Percentiles rank a stretch among this genome's conserved stretches.
Evolutionary conservation across 2,329 filamentous ascomycete genomes (phyloP).

Genomic region (Blastomyces percursus): DNA sequence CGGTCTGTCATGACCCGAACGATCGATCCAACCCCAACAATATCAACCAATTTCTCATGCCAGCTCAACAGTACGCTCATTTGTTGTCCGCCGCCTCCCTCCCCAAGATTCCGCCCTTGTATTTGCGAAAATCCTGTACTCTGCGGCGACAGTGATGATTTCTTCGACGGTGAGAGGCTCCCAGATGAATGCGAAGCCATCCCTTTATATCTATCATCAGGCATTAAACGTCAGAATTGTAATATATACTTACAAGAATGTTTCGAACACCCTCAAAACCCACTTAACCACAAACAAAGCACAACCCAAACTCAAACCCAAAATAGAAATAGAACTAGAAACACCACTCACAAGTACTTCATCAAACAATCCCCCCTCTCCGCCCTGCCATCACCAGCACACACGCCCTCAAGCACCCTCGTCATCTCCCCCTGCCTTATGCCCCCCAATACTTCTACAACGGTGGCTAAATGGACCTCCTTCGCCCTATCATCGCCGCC

Average conservation of each 20-base stretch:
- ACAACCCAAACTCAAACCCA: neutral
- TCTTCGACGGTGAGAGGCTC: constrained; percentile 39
- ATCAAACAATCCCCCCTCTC: constrained; percentile 87
- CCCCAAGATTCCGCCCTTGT: constrained; percentile 44
- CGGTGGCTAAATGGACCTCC: constrained; percentile 76
- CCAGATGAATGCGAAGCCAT: constrained; percentile 48
- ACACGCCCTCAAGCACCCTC: constrained; percentile 71
- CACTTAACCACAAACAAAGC: neutral
- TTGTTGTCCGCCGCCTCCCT: constrained; percentile 63
- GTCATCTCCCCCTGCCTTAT: constrained; percentile 96
- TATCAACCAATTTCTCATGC: constrained; percentile 97
- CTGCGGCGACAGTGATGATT: constrained; percentile 53
- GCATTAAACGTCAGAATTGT: neutral
- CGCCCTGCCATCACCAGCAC: constrained; percentile 63
- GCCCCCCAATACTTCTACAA: constrained; percentile 87
- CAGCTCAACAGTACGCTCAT: constrained; percentile 98
- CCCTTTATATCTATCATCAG: constrained; percentile 63
- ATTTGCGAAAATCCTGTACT: constrained; percentile 83
- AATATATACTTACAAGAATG: neutral
- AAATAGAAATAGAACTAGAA: neutral
- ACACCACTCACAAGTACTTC: constrained; percentile 76
- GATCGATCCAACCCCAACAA: constrained; percentile 85
- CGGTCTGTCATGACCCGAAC: constrained; percentile 94
- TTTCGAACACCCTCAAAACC: neutral
- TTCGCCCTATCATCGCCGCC: constrained; percentile 43